These are phyloP conservation scores for Ceraceosorus guamensis DNA, from an alignment of 1,284 basidiomycete genomes.

Conservation along the genomic window DNA sequence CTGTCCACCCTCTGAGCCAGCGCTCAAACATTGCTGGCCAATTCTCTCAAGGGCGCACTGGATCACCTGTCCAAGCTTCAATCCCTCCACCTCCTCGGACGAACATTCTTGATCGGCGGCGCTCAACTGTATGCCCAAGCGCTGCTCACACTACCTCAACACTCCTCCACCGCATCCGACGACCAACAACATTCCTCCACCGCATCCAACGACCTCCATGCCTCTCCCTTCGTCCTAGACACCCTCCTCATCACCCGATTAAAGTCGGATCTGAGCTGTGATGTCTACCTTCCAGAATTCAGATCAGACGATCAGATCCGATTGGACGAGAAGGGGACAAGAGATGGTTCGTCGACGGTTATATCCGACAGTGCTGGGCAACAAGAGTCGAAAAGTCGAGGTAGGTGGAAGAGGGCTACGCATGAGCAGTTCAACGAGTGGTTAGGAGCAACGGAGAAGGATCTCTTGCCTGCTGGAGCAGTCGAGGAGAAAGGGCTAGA, in stretches of 20 bases:
- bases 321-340: slow-evolving; percentile 2
- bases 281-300: slow-evolving; percentile 77
- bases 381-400: background rate
- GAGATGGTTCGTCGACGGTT: background rate
- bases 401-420: background rate
- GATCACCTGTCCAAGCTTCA: slow-evolving; percentile 27
- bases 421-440: background rate
- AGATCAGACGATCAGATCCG: slow-evolving; percentile 32
- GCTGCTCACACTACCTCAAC: slow-evolving; percentile 2
- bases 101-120: slow-evolving; percentile 79
- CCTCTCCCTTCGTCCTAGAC: slow-evolving; percentile 16
- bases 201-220: slow-evolving; percentile 61
- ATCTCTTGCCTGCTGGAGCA: background rate
- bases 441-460: background rate
- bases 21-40: background rate
- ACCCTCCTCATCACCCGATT: slow-evolving; percentile 71
- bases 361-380: background rate
- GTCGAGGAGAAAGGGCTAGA: background rate
- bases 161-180: slow-evolving; percentile 49
- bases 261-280: slow-evolving; percentile 67
- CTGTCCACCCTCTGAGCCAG: background rate
- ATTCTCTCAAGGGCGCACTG: slow-evolving; percentile 6
- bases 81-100: slow-evolving; percentile 30
- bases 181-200: slow-evolving; percentile 52
- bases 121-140: slow-evolving; percentile 70